Conservation (phyloP, 1,284 basidiomycete species). For the Microbotryomycetes sp. region DNA sequence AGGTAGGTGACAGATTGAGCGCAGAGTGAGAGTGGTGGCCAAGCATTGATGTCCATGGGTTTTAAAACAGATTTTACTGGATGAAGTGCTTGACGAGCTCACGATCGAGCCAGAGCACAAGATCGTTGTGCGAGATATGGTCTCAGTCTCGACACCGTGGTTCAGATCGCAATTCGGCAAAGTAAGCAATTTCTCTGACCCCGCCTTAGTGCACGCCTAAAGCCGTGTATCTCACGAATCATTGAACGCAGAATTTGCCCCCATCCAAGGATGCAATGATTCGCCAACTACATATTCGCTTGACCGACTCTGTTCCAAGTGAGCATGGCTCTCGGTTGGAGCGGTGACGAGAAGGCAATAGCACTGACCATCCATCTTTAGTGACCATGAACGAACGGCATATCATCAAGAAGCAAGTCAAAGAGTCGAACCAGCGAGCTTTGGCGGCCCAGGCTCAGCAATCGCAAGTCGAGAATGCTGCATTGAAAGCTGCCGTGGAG, state of each 20-base stretch:
- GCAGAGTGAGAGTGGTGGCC: neutral
- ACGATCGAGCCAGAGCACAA: neutral
- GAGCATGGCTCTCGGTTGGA: too few species aligned
- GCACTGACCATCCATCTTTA: neutral
- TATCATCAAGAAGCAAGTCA: neutral
- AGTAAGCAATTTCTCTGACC: neutral
- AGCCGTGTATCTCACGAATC: neutral
- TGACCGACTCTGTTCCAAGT: conserved; percentile 10
- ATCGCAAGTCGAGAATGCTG: neutral
- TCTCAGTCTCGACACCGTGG: conserved; percentile 13
- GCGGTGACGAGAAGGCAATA: too few species aligned
- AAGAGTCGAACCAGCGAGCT: neutral
- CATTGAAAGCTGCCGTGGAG: neutral
- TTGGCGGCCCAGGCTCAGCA: neutral
- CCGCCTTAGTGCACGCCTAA: neutral
- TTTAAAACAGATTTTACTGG: conserved; percentile 8
- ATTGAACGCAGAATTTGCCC: conserved; percentile 12
- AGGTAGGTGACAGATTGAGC: conserved; percentile 2
- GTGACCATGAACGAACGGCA: neutral
- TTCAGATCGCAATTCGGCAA: conserved; percentile 19
- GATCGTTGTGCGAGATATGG: neutral
- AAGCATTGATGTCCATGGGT: neutral
- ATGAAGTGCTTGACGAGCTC: neutral
- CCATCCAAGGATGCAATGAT: conserved; percentile 13
- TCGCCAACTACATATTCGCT: conserved; percentile 12